A percentile compares a stretch with the other conserved stretches of the same genome.
Conservation (phyloP, 2,329 filamentous ascomycete genomes). For the Diaporthe helianthi region DNA sequence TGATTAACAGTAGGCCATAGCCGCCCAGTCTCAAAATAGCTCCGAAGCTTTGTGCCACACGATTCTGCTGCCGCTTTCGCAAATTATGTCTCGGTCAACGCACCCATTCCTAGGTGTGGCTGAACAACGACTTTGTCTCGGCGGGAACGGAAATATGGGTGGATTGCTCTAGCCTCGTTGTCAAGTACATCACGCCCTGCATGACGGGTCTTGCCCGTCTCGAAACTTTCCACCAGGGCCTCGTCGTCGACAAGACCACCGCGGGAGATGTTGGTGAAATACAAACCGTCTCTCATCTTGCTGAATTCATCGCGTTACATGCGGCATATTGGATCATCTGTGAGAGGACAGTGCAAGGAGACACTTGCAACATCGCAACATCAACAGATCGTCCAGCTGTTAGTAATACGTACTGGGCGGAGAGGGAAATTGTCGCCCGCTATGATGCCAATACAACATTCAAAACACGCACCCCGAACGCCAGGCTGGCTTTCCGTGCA, state of each 20-base stretch:
- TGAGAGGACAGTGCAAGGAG: slow-evolving; percentile 57
- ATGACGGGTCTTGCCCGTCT: slow-evolving; percentile 52
- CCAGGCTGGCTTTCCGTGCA: slow-evolving; percentile 31
- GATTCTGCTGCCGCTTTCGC: slow-evolving; percentile 4
- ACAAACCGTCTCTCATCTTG: slow-evolving; percentile 56
- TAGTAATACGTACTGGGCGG: slow-evolving; percentile 51
- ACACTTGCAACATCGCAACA: slow-evolving; percentile 60
- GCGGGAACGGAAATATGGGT: slow-evolving; percentile 13
- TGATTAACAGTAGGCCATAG: slow-evolving; percentile 12
- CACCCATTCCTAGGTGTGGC: slow-evolving; percentile 24
- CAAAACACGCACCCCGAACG: slow-evolving; percentile 14
- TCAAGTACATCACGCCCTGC: slow-evolving; percentile 58
- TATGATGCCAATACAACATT: slow-evolving; percentile 26
- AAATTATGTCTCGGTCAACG: slow-evolving; percentile 10
- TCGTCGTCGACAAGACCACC: slow-evolving; percentile 58
- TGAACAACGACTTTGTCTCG: slow-evolving; percentile 21
- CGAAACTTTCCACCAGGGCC: slow-evolving; percentile 54
- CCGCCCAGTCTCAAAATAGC: slow-evolving; percentile 16
- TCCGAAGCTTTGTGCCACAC: slow-evolving; percentile 19
- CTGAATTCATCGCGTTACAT: slow-evolving; percentile 55
- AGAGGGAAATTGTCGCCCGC: slow-evolving; percentile 48
- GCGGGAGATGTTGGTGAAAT: slow-evolving; percentile 59
- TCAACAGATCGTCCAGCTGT: slow-evolving; percentile 56
- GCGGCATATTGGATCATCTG: slow-evolving; percentile 56
- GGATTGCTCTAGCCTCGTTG: slow-evolving; percentile 36